Evolutionary conservation across 2,329 filamentous ascomycete species (phyloP), one percentile per base, ranked within the genome.

Genomic region (Calonectria ilicicola): DNA sequence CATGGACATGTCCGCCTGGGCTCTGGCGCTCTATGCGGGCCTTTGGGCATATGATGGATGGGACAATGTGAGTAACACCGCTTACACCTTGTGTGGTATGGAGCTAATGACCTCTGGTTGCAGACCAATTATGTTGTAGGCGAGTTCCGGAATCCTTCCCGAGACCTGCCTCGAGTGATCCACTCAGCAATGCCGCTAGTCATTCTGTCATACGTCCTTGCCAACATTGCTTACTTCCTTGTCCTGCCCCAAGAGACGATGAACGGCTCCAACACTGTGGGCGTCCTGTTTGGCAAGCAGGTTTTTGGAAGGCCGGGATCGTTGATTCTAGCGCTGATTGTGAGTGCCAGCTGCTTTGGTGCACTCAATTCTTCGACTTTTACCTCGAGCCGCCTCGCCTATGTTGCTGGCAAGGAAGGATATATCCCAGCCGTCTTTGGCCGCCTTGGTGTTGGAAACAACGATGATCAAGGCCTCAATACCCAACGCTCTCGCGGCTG

Each of bases 1-100:
- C 75, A 91, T 88, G 17, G 93, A 96, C 81, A 89, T 94, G 64
- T 97, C 93, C 58, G 93, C 92, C 77, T 98, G 96, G 94, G 97
- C 97, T 3, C 93, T 99, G 58, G 97, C 97, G 0, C 85, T 99
- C 58, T 99, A 99, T 82, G 96, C 95, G 19, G 97, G 97, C 10
- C 89, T 99, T 6, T 99, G 97, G 97, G 97, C 97, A 1, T 99
- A 97, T 84, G 97, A 99, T 82, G 97, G 97, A 35, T 99, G 97
- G 97, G 97, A 99, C 82, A 99, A 99, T 83, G 95, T 97, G 86
- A 86, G 93, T 88, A 51, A 29, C 27, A 8, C 32, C 10, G 2
- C n/a, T 17, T n/a, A 23, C 26, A 14, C 4, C 12, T 8, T 40
- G 15, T 8, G 56, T 21, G 26, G 19, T 44, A 38, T 35, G 56